Evolutionary conservation across 805 yeast genomes (phyloP).

Genomic region (Suhomyces tanzawaensis): DNA sequence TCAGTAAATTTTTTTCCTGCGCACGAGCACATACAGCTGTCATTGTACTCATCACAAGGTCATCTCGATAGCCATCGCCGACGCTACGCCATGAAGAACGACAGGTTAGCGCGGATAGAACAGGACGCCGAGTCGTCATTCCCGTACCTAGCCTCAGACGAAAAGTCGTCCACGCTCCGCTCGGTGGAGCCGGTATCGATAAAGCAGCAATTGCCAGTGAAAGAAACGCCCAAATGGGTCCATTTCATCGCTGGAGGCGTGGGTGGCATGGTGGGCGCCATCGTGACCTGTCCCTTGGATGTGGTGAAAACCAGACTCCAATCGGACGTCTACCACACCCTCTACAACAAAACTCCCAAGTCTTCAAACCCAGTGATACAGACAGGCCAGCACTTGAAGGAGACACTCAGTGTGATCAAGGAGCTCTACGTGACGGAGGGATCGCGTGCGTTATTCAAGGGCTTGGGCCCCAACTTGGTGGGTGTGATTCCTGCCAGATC

Average conservation of each 20-base stretch:
- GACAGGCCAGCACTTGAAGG: constrained; percentile 70
- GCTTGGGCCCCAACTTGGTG: constrained; percentile 92
- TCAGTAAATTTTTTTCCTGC: too few relatives aligned
- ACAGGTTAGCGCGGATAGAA: constrained; percentile 19
- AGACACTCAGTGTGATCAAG: constrained; percentile 71
- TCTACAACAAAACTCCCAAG: constrained; percentile 50
- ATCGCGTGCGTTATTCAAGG: constrained; percentile 80
- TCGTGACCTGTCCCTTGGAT: constrained; percentile 91
- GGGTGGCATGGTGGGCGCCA: constrained; percentile 98
- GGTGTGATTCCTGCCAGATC: constrained; percentile 99
- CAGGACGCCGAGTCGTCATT: constrained; percentile 57
- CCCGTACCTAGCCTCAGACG: constrained; percentile 69
- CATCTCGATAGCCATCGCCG: too few relatives aligned
- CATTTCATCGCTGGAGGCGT: constrained; percentile 89
- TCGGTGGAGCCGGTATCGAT: constrained; percentile 29
- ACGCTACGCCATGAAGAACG: constrained; percentile 1
- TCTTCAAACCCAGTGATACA: constrained; percentile 38
- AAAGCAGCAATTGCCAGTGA: constrained; percentile 6
- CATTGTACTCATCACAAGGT: too few relatives aligned
- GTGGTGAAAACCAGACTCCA: constrained; percentile 95
- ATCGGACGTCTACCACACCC: constrained; percentile 71
- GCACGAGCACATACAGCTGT: too few relatives aligned
- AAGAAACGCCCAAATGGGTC: constrained; percentile 46
- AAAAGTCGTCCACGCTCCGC: constrained; percentile 57
- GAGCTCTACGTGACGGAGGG: constrained; percentile 79